Evolutionary conservation across 1,284 basidiomycete species (phyloP), one percentile per base, ranked within the genome.

Genomic region (Rhodofomes roseus): DNA sequence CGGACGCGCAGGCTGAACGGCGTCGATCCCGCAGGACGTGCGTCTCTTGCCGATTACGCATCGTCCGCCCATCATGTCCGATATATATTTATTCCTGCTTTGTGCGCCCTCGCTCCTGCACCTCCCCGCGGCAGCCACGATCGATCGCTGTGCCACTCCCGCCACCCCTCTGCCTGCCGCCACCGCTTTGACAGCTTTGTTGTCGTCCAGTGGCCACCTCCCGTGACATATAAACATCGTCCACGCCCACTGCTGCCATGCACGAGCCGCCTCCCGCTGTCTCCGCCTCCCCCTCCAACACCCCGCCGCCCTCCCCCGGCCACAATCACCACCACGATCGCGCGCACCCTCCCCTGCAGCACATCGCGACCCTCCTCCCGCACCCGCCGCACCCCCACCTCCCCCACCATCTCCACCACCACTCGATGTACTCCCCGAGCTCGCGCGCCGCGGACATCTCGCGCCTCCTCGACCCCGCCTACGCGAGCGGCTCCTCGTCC

Each of bases 391-490:
- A 34, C 7, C 50, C 50, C 1, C 50, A 52, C 31, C 29, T 52
- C 50, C 50, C 50, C n/a, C 50, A 34, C 31, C 22, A 29, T 18
- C 50, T 36, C 20, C 50, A 20, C 1, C 59, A 60, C 46, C 58
- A 58, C 57, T 64, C 66, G 46, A 66, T 67, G 55, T 73, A 74
- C 62, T 70, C 69, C 59, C 72, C 69, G 66, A 74, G 76, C 70
- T 77, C 65, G 68, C 76, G 63, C 73, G 77, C 64, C 63, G 75
- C 71, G 29, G 85, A 87, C 73, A 77, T 86, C 65, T 79, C 81
- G 4, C 82, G 84, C 50, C 77, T 87, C 54, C 82, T 87, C 66
- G 85, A 87, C 74, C 86, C 85, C 9, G 74, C 83, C 22, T 87
- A 87, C 73, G 76, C 80, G 59, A 68, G 68, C 40, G 71, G 71